Conservation (phyloP, 1,139 yeast genomes). For the Taphrina wiesneri region DNA sequence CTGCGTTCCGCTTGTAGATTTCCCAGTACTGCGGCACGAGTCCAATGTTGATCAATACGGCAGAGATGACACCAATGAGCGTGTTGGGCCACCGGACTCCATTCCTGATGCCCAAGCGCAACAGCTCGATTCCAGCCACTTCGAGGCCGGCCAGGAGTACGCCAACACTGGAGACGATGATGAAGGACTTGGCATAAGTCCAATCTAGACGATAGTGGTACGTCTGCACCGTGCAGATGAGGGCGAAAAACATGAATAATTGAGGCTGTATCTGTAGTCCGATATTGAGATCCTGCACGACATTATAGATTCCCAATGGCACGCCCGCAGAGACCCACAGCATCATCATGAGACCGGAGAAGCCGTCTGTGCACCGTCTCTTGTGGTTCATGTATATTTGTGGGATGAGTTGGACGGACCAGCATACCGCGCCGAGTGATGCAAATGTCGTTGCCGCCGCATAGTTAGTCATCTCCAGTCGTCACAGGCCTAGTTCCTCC, state of each 20-base stretch:
- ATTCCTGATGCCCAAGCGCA: conserved; percentile 45
- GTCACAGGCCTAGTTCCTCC: too few species aligned
- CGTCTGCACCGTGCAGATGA: conserved; percentile 68
- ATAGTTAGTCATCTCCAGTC: not conserved
- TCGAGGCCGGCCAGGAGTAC: conserved; percentile 61
- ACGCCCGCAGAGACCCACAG: conserved; percentile 81
- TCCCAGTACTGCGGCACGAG: conserved; percentile 88
- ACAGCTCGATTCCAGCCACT: conserved; percentile 69
- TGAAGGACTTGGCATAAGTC: conserved; percentile 46
- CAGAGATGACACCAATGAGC: conserved; percentile 75
- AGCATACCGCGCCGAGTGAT: conserved; percentile 83
- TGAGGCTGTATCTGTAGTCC: conserved; percentile 87
- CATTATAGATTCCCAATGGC: conserved; percentile 79
- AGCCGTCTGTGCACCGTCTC: conserved; percentile 77
- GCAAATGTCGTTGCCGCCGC: conserved; percentile 74
- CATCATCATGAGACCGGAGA: conserved; percentile 81
- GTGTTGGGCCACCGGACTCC: conserved; percentile 73
- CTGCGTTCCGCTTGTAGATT: conserved; percentile 72
- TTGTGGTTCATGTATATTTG: conserved; percentile 73
- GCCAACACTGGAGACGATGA: conserved; percentile 49
- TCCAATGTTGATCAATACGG: conserved; percentile 72
- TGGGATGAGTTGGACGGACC: conserved; percentile 89
- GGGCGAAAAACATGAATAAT: conserved; percentile 71
- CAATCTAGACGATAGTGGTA: conserved; percentile 56
- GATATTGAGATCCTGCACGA: conserved; percentile 67